phyloP scores from a whole-genome alignment of 1,284 basidiomycete species.

The Austroboletus niveus region DNA sequence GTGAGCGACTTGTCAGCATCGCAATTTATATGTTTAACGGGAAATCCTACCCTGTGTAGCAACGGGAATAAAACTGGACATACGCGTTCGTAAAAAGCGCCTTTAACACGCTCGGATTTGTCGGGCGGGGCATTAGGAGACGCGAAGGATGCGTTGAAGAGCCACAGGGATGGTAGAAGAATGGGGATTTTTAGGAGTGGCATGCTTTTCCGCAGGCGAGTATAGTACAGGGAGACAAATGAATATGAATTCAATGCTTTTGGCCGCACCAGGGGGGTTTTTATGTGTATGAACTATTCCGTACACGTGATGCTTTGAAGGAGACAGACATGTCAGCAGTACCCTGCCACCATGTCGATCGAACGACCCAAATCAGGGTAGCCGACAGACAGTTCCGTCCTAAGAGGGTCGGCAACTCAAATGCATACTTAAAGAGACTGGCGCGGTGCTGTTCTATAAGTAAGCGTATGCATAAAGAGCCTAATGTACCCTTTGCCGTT shows the following conservation, averaged over 20 bases:
- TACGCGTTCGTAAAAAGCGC: slow-evolving; percentile 21
- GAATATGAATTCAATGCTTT: neutral
- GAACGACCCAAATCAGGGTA: neutral
- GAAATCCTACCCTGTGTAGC: slow-evolving; percentile 21
- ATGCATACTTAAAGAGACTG: too few relatives aligned
- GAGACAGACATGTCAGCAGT: neutral
- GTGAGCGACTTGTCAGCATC: neutral
- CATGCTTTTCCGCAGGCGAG: slow-evolving; percentile 11
- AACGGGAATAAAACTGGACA: slow-evolving; percentile 20
- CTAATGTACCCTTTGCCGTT: too few relatives aligned
- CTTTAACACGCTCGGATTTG: slow-evolving; percentile 19
- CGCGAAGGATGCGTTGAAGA: slow-evolving; percentile 28
- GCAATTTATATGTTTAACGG: neutral
- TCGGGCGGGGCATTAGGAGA: slow-evolving; percentile 22
- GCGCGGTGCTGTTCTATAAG: too few relatives aligned
- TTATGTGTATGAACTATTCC: slow-evolving; percentile 15
- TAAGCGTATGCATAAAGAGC: too few relatives aligned
- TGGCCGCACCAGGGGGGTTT: neutral
- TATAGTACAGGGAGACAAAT: neutral
- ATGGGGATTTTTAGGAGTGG: slow-evolving; percentile 20
- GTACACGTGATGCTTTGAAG: slow-evolving; percentile 21
- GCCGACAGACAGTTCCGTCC: too few relatives aligned
- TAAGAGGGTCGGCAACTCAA: too few relatives aligned
- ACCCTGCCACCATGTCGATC: neutral
- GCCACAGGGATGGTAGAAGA: slow-evolving; percentile 26